Evolutionary conservation across 345 rosid species (phyloP).

Genomic region (Erysimum cheiranthoides): DNA sequence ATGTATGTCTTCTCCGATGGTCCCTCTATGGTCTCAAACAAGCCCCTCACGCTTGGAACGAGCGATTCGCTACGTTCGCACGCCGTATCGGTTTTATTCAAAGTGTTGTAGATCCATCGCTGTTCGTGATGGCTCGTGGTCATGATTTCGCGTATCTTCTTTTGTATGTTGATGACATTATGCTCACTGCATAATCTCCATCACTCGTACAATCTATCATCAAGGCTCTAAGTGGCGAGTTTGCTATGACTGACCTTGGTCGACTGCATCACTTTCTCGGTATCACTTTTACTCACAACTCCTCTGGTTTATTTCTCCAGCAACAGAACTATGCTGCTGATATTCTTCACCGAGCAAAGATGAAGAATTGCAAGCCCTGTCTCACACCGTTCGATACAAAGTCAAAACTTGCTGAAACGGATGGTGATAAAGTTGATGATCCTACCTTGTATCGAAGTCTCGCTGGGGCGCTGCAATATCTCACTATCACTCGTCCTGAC

Average conservation of each 20-base stretch:
- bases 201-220: not conserved
- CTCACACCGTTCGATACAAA: not conserved
- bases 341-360: accelerated
- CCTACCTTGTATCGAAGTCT: not conserved
- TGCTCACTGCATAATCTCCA: not conserved
- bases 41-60: not conserved
- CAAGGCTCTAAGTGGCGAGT: accelerated
- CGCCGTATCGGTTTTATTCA: not conserved
- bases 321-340: not conserved
- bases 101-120: no score
- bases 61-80: accelerated
- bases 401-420: not conserved
- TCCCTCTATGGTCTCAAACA: not conserved
- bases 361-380: not conserved
- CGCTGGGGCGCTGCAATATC: not conserved
- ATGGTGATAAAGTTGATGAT: not conserved
- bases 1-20: not conserved
- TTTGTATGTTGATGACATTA: not conserved
- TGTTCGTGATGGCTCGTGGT: no score
- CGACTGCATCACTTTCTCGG: not conserved
- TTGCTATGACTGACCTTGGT: not conserved
- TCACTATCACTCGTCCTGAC: not conserved
- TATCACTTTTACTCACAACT: accelerated
- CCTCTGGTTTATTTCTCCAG: not conserved
- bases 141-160: not conserved